Base-by-base conservation (phyloP, 208 protist species). In the Crithidia expoeki region DNA sequence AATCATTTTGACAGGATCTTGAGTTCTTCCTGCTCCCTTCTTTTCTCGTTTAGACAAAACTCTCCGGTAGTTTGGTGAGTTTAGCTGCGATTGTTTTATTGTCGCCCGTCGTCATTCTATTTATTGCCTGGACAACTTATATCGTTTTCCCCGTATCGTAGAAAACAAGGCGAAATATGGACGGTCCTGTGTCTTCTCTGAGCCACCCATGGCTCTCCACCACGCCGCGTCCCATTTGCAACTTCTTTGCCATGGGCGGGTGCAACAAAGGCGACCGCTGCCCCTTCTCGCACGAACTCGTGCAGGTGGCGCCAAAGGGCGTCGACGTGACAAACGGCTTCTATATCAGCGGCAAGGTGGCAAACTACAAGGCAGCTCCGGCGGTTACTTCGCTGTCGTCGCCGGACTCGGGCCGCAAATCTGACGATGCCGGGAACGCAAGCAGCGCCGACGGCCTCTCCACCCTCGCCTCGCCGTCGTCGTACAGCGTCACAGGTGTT, bases 231-330 rank as follows among this genome's bases (percentile, higher is more conserved):
- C 72, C 61, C 12, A 85, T 88, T 44, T 84, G 83, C 49, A 76
- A 67, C 53, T 88, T 85, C 47, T 88, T 85, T 57, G 74, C 79
- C 25, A 84, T 82, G 79, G 83, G 83, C 4, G 74, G 83, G 14
- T 88, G 79, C 67, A 74, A 42, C 53, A 73, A 74, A 34, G 79
- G 79, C 16, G 55, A 50, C 2, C 55, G 50, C 32, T 88, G 79
- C 33, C 71, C 62, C 9, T 85, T 71, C 56, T 88, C 79, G 2
- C 79, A 83, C 49, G 83, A 76, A n/a, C 71, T 85, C 27, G 63
- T 61, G n/a, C 83, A 85, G 65, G 33, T 71, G 4, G 79, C 79
- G 0, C 83, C 83, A 9, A 49, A 76, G 36, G 79, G 79, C 7
- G 74, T 85, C 10, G 79, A 88, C 40, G 74, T 57, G 3, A 81